These are phyloP conservation scores for Sisymbrium irio DNA, from an alignment of 345 rosid species.

Conservation along the genomic window DNA sequence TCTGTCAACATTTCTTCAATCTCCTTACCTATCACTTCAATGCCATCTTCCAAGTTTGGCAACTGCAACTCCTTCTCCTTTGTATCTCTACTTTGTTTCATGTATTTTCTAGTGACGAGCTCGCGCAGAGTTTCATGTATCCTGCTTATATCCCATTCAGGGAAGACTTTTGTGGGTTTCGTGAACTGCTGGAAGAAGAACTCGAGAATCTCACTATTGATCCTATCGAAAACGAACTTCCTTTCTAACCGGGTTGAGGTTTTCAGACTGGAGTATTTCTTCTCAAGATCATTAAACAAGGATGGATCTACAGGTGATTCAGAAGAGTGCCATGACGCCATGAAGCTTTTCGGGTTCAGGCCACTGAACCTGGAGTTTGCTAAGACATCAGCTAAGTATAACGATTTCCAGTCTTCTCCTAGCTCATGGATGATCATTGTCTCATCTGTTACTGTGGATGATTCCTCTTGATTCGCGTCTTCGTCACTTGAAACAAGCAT, in stretches of 20 bases:
- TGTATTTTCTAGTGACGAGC: slow-evolving; percentile 32
- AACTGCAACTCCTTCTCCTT: slow-evolving; percentile 43
- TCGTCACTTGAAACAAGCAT: slow-evolving; percentile 63
- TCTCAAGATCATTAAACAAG: slow-evolving; percentile 67
- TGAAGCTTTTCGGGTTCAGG: slow-evolving; percentile 42
- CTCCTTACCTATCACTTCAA: slow-evolving; percentile 58
- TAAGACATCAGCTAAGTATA: slow-evolving; percentile 50
- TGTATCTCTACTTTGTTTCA: slow-evolving; percentile 35
- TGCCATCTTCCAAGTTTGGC: slow-evolving; percentile 45
- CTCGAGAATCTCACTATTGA: slow-evolving; percentile 48
- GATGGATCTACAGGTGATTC: slow-evolving; percentile 46
- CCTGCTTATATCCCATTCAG: slow-evolving; percentile 39
- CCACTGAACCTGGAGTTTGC: slow-evolving; percentile 45
- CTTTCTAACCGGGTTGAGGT: slow-evolving; percentile 52
- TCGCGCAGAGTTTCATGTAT: slow-evolving; percentile 40
- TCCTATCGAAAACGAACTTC: slow-evolving; percentile 55
- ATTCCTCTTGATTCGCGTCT: slow-evolving; percentile 39
- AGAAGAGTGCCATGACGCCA: slow-evolving; percentile 38
- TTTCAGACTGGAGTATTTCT: slow-evolving; percentile 38
- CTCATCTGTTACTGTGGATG: slow-evolving; percentile 31
- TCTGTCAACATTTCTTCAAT: slow-evolving; percentile 54
- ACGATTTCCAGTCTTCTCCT: slow-evolving; percentile 45
- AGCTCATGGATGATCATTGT: slow-evolving; percentile 14
- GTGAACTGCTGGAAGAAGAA: slow-evolving; percentile 45
- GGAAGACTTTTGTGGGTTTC: slow-evolving; percentile 7